A percentile compares a stretch with the other conserved stretches of the same genome.
phyloP scores from a whole-genome alignment of 257 asterid species.

The Verbascum thapsus region DNA sequence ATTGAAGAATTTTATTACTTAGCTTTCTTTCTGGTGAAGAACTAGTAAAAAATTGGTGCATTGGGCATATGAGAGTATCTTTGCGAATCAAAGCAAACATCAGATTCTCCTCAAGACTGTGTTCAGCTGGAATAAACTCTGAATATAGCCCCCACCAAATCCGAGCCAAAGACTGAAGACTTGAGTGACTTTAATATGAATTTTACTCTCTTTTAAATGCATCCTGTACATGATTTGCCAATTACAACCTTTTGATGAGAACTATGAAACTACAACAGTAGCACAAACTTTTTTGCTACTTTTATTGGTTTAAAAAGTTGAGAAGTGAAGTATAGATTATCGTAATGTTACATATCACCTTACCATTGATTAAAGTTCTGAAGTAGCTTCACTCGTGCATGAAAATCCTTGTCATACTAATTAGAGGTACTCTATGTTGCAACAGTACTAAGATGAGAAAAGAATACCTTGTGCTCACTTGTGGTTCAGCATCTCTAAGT shows the following conservation, averaged over 20 bases:
- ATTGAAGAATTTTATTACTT: neutral
- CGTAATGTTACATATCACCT: neutral
- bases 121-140: no score
- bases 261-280: neutral
- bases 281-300: neutral
- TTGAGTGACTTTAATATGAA: neutral
- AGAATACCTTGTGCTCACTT: constrained; percentile 87
- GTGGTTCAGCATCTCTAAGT: constrained; percentile 79
- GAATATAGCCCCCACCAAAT: no score
- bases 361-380: no score
- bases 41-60: neutral
- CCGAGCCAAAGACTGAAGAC: no score
- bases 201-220: neutral
- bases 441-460: constrained; percentile 83
- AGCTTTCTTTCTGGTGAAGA: neutral
- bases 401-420: neutral
- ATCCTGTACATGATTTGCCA: neutral
- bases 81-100: neutral
- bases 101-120: neutral
- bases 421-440: constrained; percentile 20
- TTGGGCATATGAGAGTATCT: neutral
- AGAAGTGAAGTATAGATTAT: no score
- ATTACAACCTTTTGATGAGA: neutral
- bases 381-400: neutral
- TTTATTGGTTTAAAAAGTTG: neutral